Conservation (phyloP, 768 basidiomycete species). For the Solioccasus polychromus region DNA sequence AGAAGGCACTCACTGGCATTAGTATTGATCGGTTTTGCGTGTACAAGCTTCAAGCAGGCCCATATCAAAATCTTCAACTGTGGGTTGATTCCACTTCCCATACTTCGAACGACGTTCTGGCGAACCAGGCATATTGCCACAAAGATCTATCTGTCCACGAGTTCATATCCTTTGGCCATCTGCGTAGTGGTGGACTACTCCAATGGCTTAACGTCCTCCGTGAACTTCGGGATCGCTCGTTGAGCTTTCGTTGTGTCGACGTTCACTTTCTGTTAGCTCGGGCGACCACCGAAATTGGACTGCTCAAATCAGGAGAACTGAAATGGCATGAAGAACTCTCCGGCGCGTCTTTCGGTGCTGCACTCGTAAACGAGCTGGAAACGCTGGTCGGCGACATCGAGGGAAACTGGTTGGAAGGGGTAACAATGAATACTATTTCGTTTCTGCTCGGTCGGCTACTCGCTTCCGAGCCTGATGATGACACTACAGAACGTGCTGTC, state of each 20-base stretch:
- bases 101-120: slow-evolving; percentile 42
- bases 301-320: slow-evolving; percentile 8
- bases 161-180: slow-evolving; percentile 40
- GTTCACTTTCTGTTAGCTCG: slow-evolving; percentile 45
- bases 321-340: slow-evolving; percentile 42
- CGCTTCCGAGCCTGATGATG: slow-evolving; percentile 14
- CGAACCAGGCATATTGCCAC: slow-evolving; percentile 41
- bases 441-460: slow-evolving; percentile 38
- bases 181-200: slow-evolving; percentile 43
- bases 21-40: slow-evolving; percentile 29
- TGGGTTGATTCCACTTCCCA: slow-evolving; percentile 36
- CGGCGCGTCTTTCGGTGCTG: slow-evolving; percentile 31
- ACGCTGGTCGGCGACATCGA: slow-evolving; percentile 34
- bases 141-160: slow-evolving; percentile 43
- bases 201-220: slow-evolving; percentile 53
- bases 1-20: slow-evolving; percentile 9
- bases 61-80: slow-evolving; percentile 37
- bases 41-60: slow-evolving; percentile 29
- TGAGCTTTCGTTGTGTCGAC: slow-evolving; percentile 39
- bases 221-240: slow-evolving; percentile 37
- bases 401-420: slow-evolving; percentile 40
- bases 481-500: slow-evolving; percentile 18
- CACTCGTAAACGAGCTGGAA: slow-evolving; percentile 36
- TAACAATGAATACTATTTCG: slow-evolving; percentile 33
- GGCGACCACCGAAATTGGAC: slow-evolving; percentile 43